Base-by-base conservation (phyloP, 2,329 filamentous ascomycete genomes). In the Fusarium sp. region DNA sequence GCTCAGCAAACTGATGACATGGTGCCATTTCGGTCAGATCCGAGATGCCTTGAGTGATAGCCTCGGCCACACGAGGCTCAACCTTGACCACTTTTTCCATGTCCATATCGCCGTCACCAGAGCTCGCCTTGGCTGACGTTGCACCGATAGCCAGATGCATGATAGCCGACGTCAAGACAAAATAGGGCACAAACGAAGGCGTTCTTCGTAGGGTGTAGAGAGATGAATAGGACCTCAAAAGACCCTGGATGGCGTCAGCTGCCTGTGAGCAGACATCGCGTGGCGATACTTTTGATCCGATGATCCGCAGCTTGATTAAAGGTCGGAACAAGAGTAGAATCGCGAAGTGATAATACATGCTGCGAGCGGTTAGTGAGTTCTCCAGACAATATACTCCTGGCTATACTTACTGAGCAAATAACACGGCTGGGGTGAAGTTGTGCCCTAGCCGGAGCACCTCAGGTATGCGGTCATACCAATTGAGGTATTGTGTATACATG, bases 241-340 rank as follows among this genome's bases (percentile, higher is more conserved):
- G 78, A 1, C 81, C 80, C 60, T 85, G 83, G 15, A 87, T 87
- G 26, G 84, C 84, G 58, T 86, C 83, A 28, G 85, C 84, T 1
- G 85, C 85, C 64, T 87, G 84, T 3, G 81, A 81, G 73, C 89
- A 91, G 13, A 90, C 85, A 60, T 90, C 87, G 35, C 84, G 83
- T 7, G 89, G 89, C 5, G 81, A 80, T 3, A 91, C 79, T 47
- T 84, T 83, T 7, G 87, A 90, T 8, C 86, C 84, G 43, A 89
- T 82, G 67, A 91, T 86, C 9, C 79, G 79, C 7, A 87, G 70
- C 61, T 86, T 91, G 70, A 91, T 88, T 34, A 92, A 80, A 0
- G 90, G 90, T 7, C 90, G 83, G 72, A 92, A 92, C 2, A 93
- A 82, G n/a, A 91, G 83, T 0, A 90, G 74, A n/a, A 89, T 88